These are phyloP conservation scores for Truncatella angustata DNA, from an alignment of 2,329 filamentous ascomycete genomes.

Conservation along the genomic window DNA sequence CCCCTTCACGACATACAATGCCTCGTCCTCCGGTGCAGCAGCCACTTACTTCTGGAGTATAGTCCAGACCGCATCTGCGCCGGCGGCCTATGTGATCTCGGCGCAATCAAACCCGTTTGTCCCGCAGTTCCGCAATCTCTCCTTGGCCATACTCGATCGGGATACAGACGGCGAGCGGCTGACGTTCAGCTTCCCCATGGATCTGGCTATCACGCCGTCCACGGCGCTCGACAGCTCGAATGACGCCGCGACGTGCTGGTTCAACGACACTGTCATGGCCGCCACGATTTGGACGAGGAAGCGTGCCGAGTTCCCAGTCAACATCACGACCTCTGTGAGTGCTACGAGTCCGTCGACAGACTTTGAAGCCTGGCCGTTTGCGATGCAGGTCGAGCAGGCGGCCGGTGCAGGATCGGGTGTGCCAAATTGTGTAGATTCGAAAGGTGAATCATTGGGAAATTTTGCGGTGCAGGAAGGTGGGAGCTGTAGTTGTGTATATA, in stretches of 20 bases:
- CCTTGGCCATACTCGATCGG: slow-evolving; percentile 14
- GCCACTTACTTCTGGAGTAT: slow-evolving; percentile 65
- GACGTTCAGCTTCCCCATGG: slow-evolving; percentile 52
- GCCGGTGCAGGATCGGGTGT: slow-evolving; percentile 45
- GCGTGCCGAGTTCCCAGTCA: slow-evolving; percentile 27
- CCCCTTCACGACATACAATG: slow-evolving; percentile 51
- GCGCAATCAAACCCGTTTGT: slow-evolving; percentile 54
- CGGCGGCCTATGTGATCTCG: slow-evolving; percentile 46
- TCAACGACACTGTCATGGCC: slow-evolving; percentile 50
- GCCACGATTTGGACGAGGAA: slow-evolving; percentile 59
- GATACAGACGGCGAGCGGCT: slow-evolving; percentile 53
- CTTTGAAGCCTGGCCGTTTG: slow-evolving; percentile 54
- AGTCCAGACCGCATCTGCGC: slow-evolving; percentile 20
- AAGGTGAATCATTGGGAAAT: slow-evolving; percentile 35
- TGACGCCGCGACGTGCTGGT: slow-evolving; percentile 54
- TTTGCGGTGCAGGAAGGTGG: slow-evolving; percentile 27
- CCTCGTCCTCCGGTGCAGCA: slow-evolving; percentile 34
- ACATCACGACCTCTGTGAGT: slow-evolving; percentile 14
- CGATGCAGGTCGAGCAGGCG: slow-evolving; percentile 53
- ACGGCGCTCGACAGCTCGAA: slow-evolving; percentile 39
- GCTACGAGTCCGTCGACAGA: slow-evolving; percentile 28
- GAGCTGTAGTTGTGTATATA: slow-evolving; percentile 38
- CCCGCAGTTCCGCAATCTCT: slow-evolving; percentile 45
- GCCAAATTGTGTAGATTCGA: slow-evolving; percentile 50
- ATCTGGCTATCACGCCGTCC: slow-evolving; percentile 51